Evolutionary conservation across 2,329 filamentous ascomycete genomes (phyloP).

Genomic region (Clarireedia sp.): DNA sequence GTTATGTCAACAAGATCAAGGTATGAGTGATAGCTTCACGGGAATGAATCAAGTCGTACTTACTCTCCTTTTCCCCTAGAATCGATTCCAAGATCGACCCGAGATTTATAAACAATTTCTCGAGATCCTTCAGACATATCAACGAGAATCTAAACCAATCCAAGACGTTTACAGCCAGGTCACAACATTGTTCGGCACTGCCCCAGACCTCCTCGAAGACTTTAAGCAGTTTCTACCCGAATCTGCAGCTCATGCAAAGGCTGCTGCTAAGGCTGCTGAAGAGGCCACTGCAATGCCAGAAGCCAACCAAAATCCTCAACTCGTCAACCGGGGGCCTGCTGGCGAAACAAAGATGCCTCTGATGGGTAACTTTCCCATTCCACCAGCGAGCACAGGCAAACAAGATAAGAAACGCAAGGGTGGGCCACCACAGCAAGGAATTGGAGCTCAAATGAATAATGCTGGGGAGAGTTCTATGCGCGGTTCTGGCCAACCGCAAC

Average conservation of each 20-base stretch:
- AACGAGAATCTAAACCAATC: conserved; percentile 95
- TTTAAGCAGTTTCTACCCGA: conserved; percentile 98
- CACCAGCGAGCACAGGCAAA: conserved; percentile 65
- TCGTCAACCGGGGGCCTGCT: conserved; percentile 34
- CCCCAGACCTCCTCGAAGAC: conserved; percentile 90
- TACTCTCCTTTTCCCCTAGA: conserved; percentile 45
- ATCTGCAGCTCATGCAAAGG: conserved; percentile 64
- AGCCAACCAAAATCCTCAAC: conserved; percentile 44
- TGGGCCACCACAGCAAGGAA: conserved; percentile 35
- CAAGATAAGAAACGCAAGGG: conserved; percentile 72
- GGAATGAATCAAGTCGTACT: not conserved
- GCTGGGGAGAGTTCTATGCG: conserved; percentile 21
- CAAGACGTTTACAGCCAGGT: conserved; percentile 98
- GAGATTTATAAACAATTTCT: conserved; percentile 99
- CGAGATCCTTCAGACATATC: conserved; percentile 96
- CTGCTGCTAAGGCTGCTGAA: conserved; percentile 54
- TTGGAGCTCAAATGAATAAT: conserved; percentile 23
- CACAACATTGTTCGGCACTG: conserved; percentile 84
- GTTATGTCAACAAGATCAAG: conserved; percentile 99
- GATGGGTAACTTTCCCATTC: conserved; percentile 86
- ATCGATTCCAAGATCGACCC: conserved; percentile 90
- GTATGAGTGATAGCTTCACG: conserved; percentile 38
- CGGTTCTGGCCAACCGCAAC: conserved; percentile 25
- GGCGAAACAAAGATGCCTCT: conserved; percentile 71
- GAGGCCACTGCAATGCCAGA: conserved; percentile 43